Evolutionary conservation across 306 rosid genomes (phyloP), one percentile per base, ranked within the genome.

Genomic region (Herpetospermum pedunculosum): DNA sequence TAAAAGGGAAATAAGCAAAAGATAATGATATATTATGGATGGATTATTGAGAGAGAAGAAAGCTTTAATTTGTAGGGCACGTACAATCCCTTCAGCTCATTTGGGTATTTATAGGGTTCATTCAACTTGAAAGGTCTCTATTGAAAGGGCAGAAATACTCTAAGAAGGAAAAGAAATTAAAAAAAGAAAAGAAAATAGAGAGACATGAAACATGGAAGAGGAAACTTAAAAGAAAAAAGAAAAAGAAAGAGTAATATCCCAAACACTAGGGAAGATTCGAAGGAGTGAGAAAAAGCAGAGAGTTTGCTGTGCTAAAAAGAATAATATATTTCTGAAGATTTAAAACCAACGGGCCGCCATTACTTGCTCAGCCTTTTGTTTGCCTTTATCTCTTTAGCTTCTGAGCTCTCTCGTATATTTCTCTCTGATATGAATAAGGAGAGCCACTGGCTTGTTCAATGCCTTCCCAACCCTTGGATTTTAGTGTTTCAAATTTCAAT

Each of bases 61-160:
- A 2, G 38, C 6, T 28, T 9, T 4, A n/a, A n/a, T n/a, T n/a
- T n/a, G n/a, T 15, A 72, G 38, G 53, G 70, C 12, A 32, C 18
- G 78, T 75, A 75, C 1, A 63, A 75, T 46, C 21, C 72, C n/a
- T 29, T 75, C 48, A 75, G 16, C 8, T 44, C 8, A 28, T 30
- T 1, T 60, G 46, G 78, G 78, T 75, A 75, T 75, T 75, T 59
- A 75, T 75, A 75, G 72, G 13, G 62, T 35, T 30, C 8, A 23
- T 52, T 37, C 5, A 10, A n/a, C n/a, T n/a, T n/a, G n/a, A n/a
- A n/a, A 50, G 58, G 40, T 50, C 48, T 18, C 29, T 32, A 32
- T 32, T 29, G 41, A 46, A 46, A 7, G 16, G 74, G 48, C 70
- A 35, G 10, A 54, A 63, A 32, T 34, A n/a, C 69, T 37, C 18